Percentiles rank a stretch among this genome's conserved stretches.
These are phyloP conservation scores for Stagonosporopsis rhizophila DNA, from an alignment of 2,329 filamentous ascomycete genomes.

Conservation along the genomic window DNA sequence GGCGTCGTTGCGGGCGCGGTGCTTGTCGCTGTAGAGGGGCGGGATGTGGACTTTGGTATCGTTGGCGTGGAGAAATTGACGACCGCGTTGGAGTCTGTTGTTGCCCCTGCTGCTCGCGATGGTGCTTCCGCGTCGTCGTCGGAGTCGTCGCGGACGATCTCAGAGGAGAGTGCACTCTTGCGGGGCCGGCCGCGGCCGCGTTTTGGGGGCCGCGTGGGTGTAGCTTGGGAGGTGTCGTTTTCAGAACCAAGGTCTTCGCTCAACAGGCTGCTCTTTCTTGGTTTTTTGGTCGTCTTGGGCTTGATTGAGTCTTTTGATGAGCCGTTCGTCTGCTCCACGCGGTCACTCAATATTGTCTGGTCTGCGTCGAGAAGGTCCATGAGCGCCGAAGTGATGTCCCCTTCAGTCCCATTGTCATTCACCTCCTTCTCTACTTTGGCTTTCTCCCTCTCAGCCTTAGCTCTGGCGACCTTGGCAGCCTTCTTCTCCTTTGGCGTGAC, in stretches of 20 bases:
- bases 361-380: not conserved
- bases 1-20: not conserved
- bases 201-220: conserved; percentile 16
- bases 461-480: conserved; percentile 9
- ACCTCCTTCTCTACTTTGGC: conserved; percentile 15
- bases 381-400: not conserved
- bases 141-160: conserved; percentile 26
- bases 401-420: not conserved
- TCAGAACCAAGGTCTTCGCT: conserved; percentile 22
- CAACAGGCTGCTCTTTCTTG: conserved; percentile 30
- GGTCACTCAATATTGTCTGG: not conserved
- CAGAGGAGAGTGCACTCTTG: conserved; percentile 30
- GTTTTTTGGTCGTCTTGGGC: conserved; percentile 25
- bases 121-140: conserved; percentile 18
- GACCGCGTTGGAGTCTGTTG: not conserved
- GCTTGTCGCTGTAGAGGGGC: conserved; percentile 10
- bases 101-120: not conserved
- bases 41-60: not conserved
- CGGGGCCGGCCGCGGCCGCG: conserved; percentile 22
- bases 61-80: not conserved
- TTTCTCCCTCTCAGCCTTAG: conserved; percentile 22
- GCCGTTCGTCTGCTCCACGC: not conserved
- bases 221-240: conserved; percentile 8
- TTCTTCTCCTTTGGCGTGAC: conserved; percentile 29
- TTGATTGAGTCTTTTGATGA: not conserved